Conservation (phyloP, 2,329 filamentous ascomycete genomes). For the Sporothrix euskadiensis region DNA sequence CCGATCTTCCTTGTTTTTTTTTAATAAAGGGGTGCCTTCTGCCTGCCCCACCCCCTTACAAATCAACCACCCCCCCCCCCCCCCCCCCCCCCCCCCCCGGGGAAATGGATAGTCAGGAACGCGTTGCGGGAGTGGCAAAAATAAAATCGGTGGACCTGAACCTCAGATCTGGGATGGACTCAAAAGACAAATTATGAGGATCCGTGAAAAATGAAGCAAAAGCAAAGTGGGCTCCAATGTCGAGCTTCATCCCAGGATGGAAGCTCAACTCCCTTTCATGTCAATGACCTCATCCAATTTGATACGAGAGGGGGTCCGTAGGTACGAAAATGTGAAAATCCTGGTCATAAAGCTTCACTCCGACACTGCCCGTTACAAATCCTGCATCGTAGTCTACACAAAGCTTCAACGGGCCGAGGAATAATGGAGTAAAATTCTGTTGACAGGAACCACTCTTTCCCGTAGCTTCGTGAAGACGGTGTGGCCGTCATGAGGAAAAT, state of each 20-base stretch:
- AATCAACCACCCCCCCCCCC: too few species aligned
- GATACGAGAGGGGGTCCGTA: background rate
- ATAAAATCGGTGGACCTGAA: background rate
- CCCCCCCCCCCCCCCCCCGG: too few species aligned
- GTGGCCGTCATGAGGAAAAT: background rate
- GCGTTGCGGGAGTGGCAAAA: slow-evolving; percentile 5
- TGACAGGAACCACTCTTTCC: background rate
- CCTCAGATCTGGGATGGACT: background rate
- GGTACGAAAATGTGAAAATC: background rate
- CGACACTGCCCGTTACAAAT: background rate
- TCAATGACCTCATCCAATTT: background rate
- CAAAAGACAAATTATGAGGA: background rate
- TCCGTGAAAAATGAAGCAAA: background rate
- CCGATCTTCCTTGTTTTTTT: too few species aligned
- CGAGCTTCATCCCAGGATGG: background rate
- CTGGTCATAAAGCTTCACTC: background rate
- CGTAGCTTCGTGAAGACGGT: background rate
- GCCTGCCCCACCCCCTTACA: too few species aligned
- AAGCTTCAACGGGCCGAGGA: slow-evolving; percentile 2
- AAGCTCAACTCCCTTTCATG: background rate
- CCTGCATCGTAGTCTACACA: background rate
- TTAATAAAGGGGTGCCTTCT: too few species aligned
- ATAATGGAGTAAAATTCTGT: background rate
- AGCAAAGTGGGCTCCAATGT: background rate
- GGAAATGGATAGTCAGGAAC: slow-evolving; percentile 11